phyloP scores from a whole-genome alignment of 768 basidiomycete genomes.

The Hydnum rufescens region DNA sequence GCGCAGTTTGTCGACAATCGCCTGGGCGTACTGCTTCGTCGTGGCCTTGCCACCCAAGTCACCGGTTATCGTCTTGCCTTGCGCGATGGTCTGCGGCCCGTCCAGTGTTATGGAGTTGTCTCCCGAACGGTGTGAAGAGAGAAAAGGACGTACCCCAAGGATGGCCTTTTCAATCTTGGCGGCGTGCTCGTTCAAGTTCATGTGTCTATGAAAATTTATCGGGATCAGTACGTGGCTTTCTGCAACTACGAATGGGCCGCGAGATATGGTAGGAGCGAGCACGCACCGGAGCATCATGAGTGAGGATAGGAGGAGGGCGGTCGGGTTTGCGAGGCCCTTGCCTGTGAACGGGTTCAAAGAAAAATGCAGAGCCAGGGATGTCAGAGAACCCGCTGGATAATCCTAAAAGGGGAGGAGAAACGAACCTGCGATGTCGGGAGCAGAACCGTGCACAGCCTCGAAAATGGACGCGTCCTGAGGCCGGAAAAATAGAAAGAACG shows the following conservation, averaged over 20 bases:
- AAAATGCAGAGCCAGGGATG: no score
- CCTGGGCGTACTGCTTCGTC: slow-evolving; percentile 74
- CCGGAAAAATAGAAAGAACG: slow-evolving; percentile 7
- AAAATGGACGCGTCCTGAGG: slow-evolving; percentile 91
- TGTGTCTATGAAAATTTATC: no score
- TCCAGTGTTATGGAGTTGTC: slow-evolving; percentile 1
- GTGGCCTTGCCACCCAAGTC: slow-evolving; percentile 87
- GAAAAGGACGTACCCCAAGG: slow-evolving; percentile 41
- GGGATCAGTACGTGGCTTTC: no score
- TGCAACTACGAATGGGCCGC: no score
- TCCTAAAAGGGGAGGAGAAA: slow-evolving; percentile 10
- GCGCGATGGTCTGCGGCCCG: slow-evolving; percentile 70
- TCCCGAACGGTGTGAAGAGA: not conserved
- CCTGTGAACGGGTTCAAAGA: no score
- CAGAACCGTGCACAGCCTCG: slow-evolving; percentile 97
- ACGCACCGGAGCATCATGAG: slow-evolving; percentile 99
- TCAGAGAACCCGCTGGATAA: not conserved
- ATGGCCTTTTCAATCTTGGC: slow-evolving; percentile 82
- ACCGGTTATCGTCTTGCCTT: slow-evolving; percentile 86
- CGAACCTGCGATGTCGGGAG: slow-evolving; percentile 92
- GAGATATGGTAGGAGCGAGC: no score
- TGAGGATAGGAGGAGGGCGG: slow-evolving; percentile 85
- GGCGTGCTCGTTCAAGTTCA: slow-evolving; percentile 72
- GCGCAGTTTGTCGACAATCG: slow-evolving; percentile 73
- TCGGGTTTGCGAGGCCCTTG: slow-evolving; percentile 94